A percentile compares a stretch with the other conserved stretches of the same genome.
These are phyloP conservation scores for Alternaria novae-zelandiae DNA, from an alignment of 2,329 filamentous ascomycete genomes.

Conservation along the genomic window DNA sequence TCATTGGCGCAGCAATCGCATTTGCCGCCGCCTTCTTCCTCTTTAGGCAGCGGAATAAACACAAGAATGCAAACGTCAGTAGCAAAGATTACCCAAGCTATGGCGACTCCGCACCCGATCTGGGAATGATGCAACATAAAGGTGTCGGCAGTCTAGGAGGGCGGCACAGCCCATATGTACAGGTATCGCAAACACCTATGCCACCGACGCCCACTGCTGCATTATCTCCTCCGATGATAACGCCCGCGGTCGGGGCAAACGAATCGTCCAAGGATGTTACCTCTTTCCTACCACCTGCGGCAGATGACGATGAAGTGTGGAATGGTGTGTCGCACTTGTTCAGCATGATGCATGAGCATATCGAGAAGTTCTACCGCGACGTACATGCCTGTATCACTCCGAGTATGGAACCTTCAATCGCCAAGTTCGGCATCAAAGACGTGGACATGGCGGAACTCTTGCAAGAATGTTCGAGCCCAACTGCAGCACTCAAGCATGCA, in stretches of 20 bases:
- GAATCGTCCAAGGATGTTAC: slow-evolving; percentile 21
- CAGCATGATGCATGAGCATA: slow-evolving; percentile 33
- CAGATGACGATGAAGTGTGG: slow-evolving; percentile 30
- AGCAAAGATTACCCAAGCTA: slow-evolving; percentile 19
- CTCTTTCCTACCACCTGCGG: slow-evolving; percentile 31
- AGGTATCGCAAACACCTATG: slow-evolving; percentile 33
- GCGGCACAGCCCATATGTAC: slow-evolving; percentile 32
- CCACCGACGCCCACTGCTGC: slow-evolving; percentile 1
- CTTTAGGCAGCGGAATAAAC: slow-evolving; percentile 34
- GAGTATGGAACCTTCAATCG: slow-evolving; percentile 40
- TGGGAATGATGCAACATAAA: slow-evolving; percentile 32
- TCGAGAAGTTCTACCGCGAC: slow-evolving; percentile 44
- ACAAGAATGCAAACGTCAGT: slow-evolving; percentile 5
- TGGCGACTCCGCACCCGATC: slow-evolving; percentile 31
- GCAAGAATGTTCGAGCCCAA: slow-evolving; percentile 32
- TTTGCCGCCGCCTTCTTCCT: slow-evolving; percentile 37
- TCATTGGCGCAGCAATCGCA: slow-evolving; percentile 38
- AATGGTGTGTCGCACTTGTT: slow-evolving; percentile 32
- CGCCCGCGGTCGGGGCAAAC: slow-evolving; percentile 7
- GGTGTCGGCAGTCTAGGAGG: slow-evolving; percentile 13
- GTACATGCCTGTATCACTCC: slow-evolving; percentile 43
- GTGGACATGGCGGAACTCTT: slow-evolving; percentile 35
- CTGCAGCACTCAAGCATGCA: slow-evolving; percentile 39
- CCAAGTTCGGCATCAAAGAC: slow-evolving; percentile 28
- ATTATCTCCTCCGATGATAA: background rate